Conservation (phyloP, 2,329 filamentous ascomycete species). For the Arthroderma sp. region DNA sequence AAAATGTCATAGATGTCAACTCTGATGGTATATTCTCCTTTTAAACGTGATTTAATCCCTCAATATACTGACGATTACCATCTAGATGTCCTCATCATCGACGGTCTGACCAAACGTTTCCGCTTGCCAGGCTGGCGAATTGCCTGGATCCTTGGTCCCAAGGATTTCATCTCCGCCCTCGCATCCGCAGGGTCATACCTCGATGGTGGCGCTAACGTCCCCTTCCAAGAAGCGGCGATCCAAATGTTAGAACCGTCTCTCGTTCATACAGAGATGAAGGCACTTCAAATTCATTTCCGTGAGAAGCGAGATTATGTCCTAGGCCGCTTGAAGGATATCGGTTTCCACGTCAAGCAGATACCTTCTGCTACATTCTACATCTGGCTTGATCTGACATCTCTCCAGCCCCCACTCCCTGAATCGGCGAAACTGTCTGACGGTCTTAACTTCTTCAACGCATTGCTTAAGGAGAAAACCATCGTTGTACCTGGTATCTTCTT, state of each 20-base stretch:
- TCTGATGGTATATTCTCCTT: constrained; percentile 43
- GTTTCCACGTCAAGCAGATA: constrained; percentile 70
- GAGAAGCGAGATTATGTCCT: constrained; percentile 89
- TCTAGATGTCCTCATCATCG: constrained; percentile 75
- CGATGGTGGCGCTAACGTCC: constrained; percentile 85
- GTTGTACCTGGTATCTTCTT: constrained; percentile 98
- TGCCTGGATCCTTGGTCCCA: constrained; percentile 89
- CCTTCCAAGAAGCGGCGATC: constrained; percentile 88
- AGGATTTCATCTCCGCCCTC: constrained; percentile 90
- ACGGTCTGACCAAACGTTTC: constrained; percentile 93
- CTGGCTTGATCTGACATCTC: constrained; percentile 50
- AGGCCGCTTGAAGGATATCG: constrained; percentile 64
- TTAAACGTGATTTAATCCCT: not conserved
- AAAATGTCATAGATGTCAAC: constrained; percentile 81
- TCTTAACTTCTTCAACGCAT: constrained; percentile 92
- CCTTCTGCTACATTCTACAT: constrained; percentile 94
- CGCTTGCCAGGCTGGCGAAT: constrained; percentile 92
- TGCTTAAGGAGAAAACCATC: constrained; percentile 86
- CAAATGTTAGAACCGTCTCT: constrained; percentile 79
- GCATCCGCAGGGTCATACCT: constrained; percentile 87
- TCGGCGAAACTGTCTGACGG: constrained; percentile 69
- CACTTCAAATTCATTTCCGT: constrained; percentile 79
- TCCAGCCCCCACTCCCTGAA: constrained; percentile 41
- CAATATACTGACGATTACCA: constrained; percentile 7
- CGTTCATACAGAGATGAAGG: constrained; percentile 74